Evolutionary conservation across 1,139 yeast genomes (phyloP), one percentile per base, ranked within the genome.

Genomic region (Candida glucosophila): DNA sequence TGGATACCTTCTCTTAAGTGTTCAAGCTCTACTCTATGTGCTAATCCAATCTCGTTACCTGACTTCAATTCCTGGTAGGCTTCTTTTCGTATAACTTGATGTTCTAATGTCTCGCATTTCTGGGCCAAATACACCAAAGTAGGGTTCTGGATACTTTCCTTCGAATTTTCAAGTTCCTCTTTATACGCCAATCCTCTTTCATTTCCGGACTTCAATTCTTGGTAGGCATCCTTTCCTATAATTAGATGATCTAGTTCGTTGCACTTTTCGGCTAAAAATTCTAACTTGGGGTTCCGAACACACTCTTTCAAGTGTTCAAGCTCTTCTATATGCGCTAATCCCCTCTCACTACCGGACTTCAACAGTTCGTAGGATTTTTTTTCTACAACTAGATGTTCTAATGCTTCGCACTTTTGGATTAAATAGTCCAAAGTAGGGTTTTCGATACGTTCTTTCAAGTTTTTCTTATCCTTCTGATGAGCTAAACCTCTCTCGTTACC

Each of bases 381-480:
- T n/a, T 43, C 29, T 13, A 53, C 17, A 4, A 49, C 23, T 14
- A 15, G 26, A 14, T 32, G 28, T 3, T 40, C 46, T 4, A 30
- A 24, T 4, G 16, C n/a, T 8, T 25, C 28, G 1, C 55, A 43
- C 27, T 40, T 41, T 15, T 29, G 27, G 10, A 23, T 31, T 21
- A 52, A 31, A 25, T 29, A 35, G 7, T 48, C 54, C 14, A 40
- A 10, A 1, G 47, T 28, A 9, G 58, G 58, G n/a, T 32, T 31
- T 4, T 40, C 35, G 5, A 34, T 18, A 4, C 25, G 29, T 33
- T n/a, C 32, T 44, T 24, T 34, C 41, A 30, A 51, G 34, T 14
- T 23, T n/a, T 32, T 31, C 22, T 34, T 30, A 24, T 43, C 51
- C 22, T 20, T 12, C 22, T 20, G n/a, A n/a, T n/a, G n/a, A n/a